Percentiles rank a stretch among this genome's conserved stretches.
Conservation (phyloP, 306 rosid species). For the Cucumis melo region DNA sequence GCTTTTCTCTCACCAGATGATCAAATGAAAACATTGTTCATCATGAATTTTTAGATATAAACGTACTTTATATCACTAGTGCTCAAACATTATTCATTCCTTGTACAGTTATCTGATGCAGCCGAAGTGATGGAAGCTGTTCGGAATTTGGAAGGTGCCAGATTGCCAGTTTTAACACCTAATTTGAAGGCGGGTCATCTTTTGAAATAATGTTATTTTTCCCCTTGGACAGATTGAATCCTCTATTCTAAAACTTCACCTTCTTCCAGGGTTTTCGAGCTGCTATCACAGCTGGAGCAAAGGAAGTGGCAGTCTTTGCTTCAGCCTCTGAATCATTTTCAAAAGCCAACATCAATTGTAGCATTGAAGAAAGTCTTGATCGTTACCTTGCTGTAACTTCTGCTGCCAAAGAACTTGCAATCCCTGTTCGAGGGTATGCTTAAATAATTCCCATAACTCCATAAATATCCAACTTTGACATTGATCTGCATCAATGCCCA, state of each 20-base stretch:
- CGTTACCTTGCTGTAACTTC: conserved; percentile 54
- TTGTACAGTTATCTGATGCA: conserved; percentile 67
- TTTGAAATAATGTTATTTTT: neutral
- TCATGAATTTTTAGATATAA: neutral
- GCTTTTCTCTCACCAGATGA: neutral
- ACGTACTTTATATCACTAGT: neutral
- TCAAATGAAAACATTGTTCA: neutral
- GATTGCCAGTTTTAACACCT: conserved; percentile 81
- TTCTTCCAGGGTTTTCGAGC: conserved; percentile 68
- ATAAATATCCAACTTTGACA: neutral
- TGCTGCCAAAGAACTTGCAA: conserved; percentile 64
- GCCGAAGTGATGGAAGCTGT: conserved; percentile 71
- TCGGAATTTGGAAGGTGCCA: conserved; percentile 33
- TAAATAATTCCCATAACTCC: neutral
- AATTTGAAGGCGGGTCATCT: conserved; percentile 48
- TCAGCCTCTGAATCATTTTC: conserved; percentile 93
- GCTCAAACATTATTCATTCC: neutral
- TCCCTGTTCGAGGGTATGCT: conserved; percentile 83
- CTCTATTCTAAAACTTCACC: conserved; percentile 10
- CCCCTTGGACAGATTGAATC: neutral
- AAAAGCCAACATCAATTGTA: conserved; percentile 76
- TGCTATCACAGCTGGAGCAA: conserved; percentile 81
- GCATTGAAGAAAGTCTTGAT: conserved; percentile 65
- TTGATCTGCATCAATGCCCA: neutral
- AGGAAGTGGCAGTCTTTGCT: conserved; percentile 77